A percentile compares a stretch with the other conserved stretches of the same genome.
These are phyloP conservation scores for Astragalus membranaceus DNA, from an alignment of 306 rosid species.

Conservation along the genomic window DNA sequence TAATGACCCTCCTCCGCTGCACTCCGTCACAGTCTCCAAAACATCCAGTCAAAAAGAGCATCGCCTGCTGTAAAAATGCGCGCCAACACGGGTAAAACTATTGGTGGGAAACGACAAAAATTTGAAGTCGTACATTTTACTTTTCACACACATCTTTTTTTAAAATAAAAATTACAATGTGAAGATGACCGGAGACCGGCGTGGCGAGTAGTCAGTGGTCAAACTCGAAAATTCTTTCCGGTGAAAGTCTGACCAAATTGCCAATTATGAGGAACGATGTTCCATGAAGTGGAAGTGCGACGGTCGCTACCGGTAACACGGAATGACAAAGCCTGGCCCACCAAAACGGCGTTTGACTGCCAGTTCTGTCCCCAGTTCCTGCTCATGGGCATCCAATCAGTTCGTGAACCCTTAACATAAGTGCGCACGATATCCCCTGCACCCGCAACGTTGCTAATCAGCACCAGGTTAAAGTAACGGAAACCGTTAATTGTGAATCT, in stretches of 20 bases:
- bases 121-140: neutral
- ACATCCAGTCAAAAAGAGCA: slow-evolving; percentile 33
- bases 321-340: slow-evolving; percentile 67
- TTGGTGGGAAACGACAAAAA: slow-evolving; percentile 8
- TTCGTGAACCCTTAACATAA: slow-evolving; percentile 65
- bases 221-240: slow-evolving; percentile 83
- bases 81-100: slow-evolving; percentile 1
- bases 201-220: neutral
- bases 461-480: slow-evolving; percentile 88
- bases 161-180: neutral
- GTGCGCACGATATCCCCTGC: slow-evolving; percentile 80
- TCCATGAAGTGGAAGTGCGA: slow-evolving; percentile 87
- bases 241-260: slow-evolving; percentile 93
- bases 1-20: neutral
- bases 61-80: neutral
- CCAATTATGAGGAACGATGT: slow-evolving; percentile 71
- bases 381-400: slow-evolving; percentile 87
- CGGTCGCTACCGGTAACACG: slow-evolving; percentile 74
- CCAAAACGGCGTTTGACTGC: slow-evolving; percentile 85
- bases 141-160: neutral
- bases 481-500: slow-evolving; percentile 86
- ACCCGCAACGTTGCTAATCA: slow-evolving; percentile 90
- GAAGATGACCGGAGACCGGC: neutral
- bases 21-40: slow-evolving; percentile 31
- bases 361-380: slow-evolving; percentile 99